Evolutionary conservation across 495 filamentous ascomycete species (phyloP), one percentile per base, ranked within the genome.

Genomic region (Lasiosphaeriaceae sp.): DNA sequence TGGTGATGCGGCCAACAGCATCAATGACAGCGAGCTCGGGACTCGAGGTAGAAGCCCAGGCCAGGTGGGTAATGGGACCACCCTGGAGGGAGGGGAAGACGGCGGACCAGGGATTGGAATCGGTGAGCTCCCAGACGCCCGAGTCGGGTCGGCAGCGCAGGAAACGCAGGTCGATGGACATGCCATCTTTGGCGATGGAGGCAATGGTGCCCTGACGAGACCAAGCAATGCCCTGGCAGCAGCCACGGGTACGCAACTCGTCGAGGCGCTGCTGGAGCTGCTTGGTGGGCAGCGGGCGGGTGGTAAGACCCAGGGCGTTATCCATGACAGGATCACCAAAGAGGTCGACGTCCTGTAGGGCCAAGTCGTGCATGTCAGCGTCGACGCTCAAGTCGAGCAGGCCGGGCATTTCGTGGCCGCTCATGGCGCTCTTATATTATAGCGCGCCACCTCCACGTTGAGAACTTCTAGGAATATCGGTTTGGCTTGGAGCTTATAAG

Each of bases 141-240:
- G 87, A 83, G 14, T 85, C 77, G 1, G 85, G 80, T 56, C 83
- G 79, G 59, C 86, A 88, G 23, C 81, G 78, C 9, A 97, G 77
- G 68, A 89, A 85, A 48, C 86, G 83, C 12, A 95, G 74, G 57
- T 86, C 82, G 29, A 97, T 75, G 6, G 76, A 77, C 21, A 78
- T 78, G 21, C 87, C 86, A 68, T 89, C 83, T n/a, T 80, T 70
- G 21, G 85, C 81, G 62, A 97, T 87, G 54, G 86, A 86, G 26
- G 93, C 93, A 68, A 97, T 89, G 63, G 85, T 90, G 54, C 94
- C 94, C 65, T 85, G 77, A 55, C 52, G 35, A 41, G 52, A 55
- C 95, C 95, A 97, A 48, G 87, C 86, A 52, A 97, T 81, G 58
- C 82, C 86, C 90, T 93, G 87, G 75, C 87, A 88, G 66, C 90